These are phyloP conservation scores for Taphrina wiesneri DNA, from an alignment of 1,139 yeast species.

Conservation along the genomic window DNA sequence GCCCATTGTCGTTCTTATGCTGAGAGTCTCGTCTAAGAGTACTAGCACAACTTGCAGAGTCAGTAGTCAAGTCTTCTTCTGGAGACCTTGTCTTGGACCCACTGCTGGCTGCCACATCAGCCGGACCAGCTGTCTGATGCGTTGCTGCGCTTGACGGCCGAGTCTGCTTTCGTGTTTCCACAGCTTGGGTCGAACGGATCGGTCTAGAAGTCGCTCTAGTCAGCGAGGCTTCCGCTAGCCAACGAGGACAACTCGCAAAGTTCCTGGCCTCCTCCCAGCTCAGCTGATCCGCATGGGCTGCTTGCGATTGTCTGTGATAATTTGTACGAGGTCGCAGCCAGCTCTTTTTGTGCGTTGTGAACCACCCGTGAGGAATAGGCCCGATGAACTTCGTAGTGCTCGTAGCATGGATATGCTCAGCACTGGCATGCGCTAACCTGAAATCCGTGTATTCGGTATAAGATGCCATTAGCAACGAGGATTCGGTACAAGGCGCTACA, in stretches of 20 bases:
- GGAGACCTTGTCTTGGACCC: too few species aligned
- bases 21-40: too few species aligned
- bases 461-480: not conserved
- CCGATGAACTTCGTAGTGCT: conserved; percentile 63
- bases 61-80: too few species aligned
- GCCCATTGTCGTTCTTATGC: too few species aligned
- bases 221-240: conserved; percentile 14
- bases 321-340: conserved; percentile 37
- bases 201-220: not conserved
- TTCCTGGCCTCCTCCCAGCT: not conserved
- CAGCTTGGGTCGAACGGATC: not conserved
- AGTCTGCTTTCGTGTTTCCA: not conserved
- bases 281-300: not conserved
- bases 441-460: conserved; percentile 49
- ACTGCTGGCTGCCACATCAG: too few species aligned
- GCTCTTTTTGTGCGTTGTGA: conserved; percentile 44
- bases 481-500: not conserved
- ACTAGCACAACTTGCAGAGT: too few species aligned
- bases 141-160: too few species aligned
- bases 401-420: conserved; percentile 54
- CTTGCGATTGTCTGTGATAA: conserved; percentile 2
- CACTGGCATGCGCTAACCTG: conserved; percentile 57
- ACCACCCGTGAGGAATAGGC: conserved; percentile 65
- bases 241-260: conserved; percentile 3
- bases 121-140: too few species aligned